Evolutionary conservation across 2,329 filamentous ascomycete genomes (phyloP).

Genomic region (Pseudohalonectria lignicola): DNA sequence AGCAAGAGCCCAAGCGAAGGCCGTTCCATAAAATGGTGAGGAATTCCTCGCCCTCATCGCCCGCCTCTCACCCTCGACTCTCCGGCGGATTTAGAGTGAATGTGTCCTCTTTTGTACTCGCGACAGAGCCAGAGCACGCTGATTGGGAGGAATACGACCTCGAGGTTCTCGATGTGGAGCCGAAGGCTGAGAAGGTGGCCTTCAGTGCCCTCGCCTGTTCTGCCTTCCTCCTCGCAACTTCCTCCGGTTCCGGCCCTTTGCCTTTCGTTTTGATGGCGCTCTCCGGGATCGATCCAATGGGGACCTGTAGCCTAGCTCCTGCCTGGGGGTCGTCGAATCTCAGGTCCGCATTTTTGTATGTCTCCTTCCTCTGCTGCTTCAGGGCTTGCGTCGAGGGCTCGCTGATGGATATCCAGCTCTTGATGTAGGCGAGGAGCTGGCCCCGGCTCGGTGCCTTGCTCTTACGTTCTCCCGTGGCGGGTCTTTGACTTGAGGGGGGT

Average conservation of each 20-base stretch:
- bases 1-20: too few relatives aligned
- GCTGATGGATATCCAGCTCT: slow-evolving; percentile 34
- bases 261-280: slow-evolving; percentile 33
- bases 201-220: too few relatives aligned
- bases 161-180: too few relatives aligned
- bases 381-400: slow-evolving; percentile 39
- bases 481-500: neutral
- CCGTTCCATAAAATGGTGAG: too few relatives aligned
- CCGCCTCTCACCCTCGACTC: too few relatives aligned
- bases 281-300: slow-evolving; percentile 30
- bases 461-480: neutral
- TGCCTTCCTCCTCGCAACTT: slow-evolving; percentile 23
- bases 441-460: slow-evolving; percentile 14
- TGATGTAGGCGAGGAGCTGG: slow-evolving; percentile 31
- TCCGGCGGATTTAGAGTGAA: too few relatives aligned
- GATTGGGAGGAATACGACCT: too few relatives aligned
- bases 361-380: slow-evolving; percentile 30
- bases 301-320: slow-evolving; percentile 32
- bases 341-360: slow-evolving; percentile 31
- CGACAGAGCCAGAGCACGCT: too few relatives aligned
- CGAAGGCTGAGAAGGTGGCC: too few relatives aligned
- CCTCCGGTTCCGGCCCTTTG: slow-evolving; percentile 32
- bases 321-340: slow-evolving; percentile 29
- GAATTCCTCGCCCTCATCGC: too few relatives aligned
- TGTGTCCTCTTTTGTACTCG: too few relatives aligned